Conservation (phyloP, 257 asterid species). For the Vinca minor region DNA sequence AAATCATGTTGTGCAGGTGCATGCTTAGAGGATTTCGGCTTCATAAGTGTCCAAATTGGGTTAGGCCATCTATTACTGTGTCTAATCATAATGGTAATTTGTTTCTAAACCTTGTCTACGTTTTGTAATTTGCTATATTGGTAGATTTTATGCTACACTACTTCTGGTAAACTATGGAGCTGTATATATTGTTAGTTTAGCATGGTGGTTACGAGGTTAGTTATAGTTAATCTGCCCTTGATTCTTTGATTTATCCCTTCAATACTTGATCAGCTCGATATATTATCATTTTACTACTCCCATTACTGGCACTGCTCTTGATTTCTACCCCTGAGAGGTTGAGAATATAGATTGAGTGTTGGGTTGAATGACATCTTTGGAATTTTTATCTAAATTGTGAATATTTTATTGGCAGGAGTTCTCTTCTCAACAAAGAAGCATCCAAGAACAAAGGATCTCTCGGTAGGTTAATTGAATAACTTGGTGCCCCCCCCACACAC, state of each 20-base stretch:
- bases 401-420: conserved; percentile 47
- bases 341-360: background rate
- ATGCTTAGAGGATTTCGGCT: conserved; percentile 96
- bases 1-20: conserved; percentile 51
- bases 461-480: conserved; percentile 39
- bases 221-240: background rate
- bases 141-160: background rate
- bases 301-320: background rate
- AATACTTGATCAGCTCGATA: background rate
- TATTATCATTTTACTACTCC: background rate
- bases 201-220: background rate
- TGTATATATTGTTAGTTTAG: background rate
- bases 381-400: conserved; percentile 8
- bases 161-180: background rate
- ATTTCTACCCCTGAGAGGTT: background rate
- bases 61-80: conserved; percentile 81
- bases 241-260: background rate
- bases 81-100: conserved; percentile 76
- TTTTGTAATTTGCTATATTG: background rate
- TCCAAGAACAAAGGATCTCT: conserved; percentile 90
- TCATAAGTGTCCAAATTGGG: conserved; percentile 92
- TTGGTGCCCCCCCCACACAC: background rate
- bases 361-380: background rate
- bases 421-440: conserved; percentile 87
- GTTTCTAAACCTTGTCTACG: background rate